Evolutionary conservation across 78 protist species (phyloP), one percentile per base, ranked within the genome.

Genomic region (Salpingoeca rosetta): DNA sequence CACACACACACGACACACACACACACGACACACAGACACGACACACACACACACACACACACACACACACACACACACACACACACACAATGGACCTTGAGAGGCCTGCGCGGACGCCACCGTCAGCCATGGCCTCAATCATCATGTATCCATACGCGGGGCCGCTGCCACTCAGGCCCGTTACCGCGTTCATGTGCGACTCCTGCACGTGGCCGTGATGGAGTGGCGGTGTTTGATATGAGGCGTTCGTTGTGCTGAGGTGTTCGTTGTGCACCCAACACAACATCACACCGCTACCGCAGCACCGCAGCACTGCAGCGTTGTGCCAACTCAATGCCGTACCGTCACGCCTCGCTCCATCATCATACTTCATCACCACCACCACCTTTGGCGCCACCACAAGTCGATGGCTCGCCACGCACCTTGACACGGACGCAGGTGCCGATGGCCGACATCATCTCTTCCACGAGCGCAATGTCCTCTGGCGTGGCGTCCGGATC

Each of bases 121-220:
- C 95, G 51, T 93, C 95, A 0, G 91, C 84, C 36, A 93, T 65
- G 39, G 92, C 95, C 88, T 93, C 95, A 38, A 92, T 90, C n/a
- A 93, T 24, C 74, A 57, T 51, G 85, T 44, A 92, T 43, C n/a
- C 91, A 41, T 90, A 92, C 35, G 95, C 95, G 0, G 94, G 94
- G 40, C 95, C 95, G 28, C 81, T 39, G 56, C 95, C 95, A 31
- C 85, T 43, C n/a, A 93, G 80, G 24, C 94, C 94, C 11, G 94
- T 92, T 43, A 90, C 94, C 28, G 92, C 92, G 57, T 93, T 91
- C 51, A 92, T 36, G 27, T 81, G 79, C 43, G 44, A 35, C 80
- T 87, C 90, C 12, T 87, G 80, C 31, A 74, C 82, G n/a, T 85
- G 79, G 17, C 11, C 35, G 28, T 12, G 38, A 57, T 87, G 45